Percentiles rank a stretch among this genome's conserved stretches.
These are phyloP conservation scores for Coniella lustricola DNA, from an alignment of 2,329 filamentous ascomycete genomes.

Conservation along the genomic window DNA sequence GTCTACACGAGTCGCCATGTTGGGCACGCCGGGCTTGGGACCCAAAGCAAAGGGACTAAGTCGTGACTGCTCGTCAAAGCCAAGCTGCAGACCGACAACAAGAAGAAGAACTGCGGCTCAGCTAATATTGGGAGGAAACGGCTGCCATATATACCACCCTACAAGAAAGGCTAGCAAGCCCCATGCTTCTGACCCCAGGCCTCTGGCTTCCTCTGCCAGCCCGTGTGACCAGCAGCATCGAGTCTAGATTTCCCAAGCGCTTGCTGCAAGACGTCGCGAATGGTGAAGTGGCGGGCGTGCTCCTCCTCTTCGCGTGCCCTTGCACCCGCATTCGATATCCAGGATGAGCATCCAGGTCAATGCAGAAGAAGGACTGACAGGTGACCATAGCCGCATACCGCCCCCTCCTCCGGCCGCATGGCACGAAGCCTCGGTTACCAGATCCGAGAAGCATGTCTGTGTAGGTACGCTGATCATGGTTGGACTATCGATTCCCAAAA, in stretches of 20 bases:
- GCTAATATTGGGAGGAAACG: too few relatives aligned
- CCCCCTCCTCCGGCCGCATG: too few relatives aligned
- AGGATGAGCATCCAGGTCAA: neutral
- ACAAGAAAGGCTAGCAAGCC: too few relatives aligned
- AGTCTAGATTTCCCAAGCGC: slow-evolving; percentile 6
- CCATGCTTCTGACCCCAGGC: too few relatives aligned
- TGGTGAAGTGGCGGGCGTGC: neutral
- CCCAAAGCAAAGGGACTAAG: neutral
- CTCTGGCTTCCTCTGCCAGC: neutral
- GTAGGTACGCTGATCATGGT: neutral
- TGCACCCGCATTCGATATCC: too few relatives aligned
- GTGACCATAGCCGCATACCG: too few relatives aligned
- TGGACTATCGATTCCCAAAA: neutral
- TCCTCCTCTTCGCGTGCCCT: neutral
- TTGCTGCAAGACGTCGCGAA: neutral
- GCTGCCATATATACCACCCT: too few relatives aligned
- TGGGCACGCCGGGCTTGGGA: slow-evolving; percentile 9
- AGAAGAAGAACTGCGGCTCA: too few relatives aligned
- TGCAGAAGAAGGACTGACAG: too few relatives aligned
- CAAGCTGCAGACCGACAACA: neutral
- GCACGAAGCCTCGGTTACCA: neutral
- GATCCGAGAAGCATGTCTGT: slow-evolving; percentile 1
- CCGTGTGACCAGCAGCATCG: neutral
- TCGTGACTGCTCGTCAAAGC: neutral
- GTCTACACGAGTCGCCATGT: slow-evolving; percentile 10